Evolutionary conservation across 768 basidiomycete genomes (phyloP).

Genomic region (Boletus subcaerulescens): DNA sequence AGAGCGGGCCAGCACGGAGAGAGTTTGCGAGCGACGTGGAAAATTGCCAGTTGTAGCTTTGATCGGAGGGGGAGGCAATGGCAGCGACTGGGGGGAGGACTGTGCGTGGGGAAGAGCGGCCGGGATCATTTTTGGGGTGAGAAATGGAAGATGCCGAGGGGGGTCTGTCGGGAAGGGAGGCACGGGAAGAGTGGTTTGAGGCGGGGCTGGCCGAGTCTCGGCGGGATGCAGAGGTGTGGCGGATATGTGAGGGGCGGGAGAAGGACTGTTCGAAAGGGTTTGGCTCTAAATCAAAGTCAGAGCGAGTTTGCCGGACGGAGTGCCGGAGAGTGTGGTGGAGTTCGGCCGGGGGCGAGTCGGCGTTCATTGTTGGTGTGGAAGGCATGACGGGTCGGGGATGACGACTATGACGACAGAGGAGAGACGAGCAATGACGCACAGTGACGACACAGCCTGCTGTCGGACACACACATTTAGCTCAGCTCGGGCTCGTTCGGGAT

Average conservation of each 20-base stretch:
- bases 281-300: slow-evolving; percentile 75
- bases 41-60: slow-evolving; percentile 58
- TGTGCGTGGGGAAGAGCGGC: slow-evolving; percentile 51
- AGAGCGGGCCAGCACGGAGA: slow-evolving; percentile 88
- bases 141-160: slow-evolving; percentile 32
- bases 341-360: slow-evolving; percentile 32
- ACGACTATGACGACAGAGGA: slow-evolving; percentile 30
- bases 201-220: slow-evolving; percentile 31
- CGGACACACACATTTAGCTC: slow-evolving; percentile 13
- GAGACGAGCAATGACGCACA: slow-evolving; percentile 14
- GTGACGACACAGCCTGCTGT: slow-evolving; percentile 22
- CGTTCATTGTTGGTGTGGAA: slow-evolving; percentile 30
- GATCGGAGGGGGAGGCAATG: slow-evolving; percentile 58
- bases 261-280: slow-evolving; percentile 98
- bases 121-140: slow-evolving; percentile 31
- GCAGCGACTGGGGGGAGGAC: slow-evolving; percentile 80
- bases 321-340: slow-evolving; percentile 19
- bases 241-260: slow-evolving; percentile 55
- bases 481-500: slow-evolving; percentile 17
- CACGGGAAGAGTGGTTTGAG: slow-evolving; percentile 39
- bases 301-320: slow-evolving; percentile 46
- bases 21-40: slow-evolving; percentile 65
- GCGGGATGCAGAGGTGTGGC: slow-evolving; percentile 37
- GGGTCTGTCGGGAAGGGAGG: slow-evolving; percentile 33
- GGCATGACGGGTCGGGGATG: slow-evolving; percentile 22